Conservation (phyloP, 768 basidiomycete genomes). For the Ramaria rubella region DNA sequence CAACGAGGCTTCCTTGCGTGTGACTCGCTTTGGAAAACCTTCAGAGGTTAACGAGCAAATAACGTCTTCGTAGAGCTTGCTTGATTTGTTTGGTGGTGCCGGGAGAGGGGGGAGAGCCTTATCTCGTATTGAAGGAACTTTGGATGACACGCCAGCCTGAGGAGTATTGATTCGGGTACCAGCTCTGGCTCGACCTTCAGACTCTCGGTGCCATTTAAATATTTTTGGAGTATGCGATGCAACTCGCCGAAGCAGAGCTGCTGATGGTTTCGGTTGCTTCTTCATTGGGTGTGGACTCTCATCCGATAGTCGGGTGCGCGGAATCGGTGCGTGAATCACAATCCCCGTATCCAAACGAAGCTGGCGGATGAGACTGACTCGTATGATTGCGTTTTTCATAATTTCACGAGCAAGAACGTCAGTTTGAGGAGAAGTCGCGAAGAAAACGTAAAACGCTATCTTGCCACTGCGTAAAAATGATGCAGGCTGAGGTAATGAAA, state of each 20-base stretch:
- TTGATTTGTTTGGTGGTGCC: slow-evolving; percentile 34
- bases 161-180: neutral
- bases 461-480: slow-evolving; percentile 54
- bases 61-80: slow-evolving; percentile 43
- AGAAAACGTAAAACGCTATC: slow-evolving; percentile 71
- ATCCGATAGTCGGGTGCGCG: slow-evolving; percentile 1
- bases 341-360: slow-evolving; percentile 43
- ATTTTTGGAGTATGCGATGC: neutral
- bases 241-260: neutral
- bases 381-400: slow-evolving; percentile 62
- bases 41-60: slow-evolving; percentile 29
- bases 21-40: slow-evolving; percentile 67
- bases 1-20: slow-evolving; percentile 36
- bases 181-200: slow-evolving; percentile 10
- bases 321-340: neutral
- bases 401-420: slow-evolving; percentile 53
- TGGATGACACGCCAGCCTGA: neutral
- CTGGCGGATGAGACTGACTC: slow-evolving; percentile 58
- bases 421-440: slow-evolving; percentile 55
- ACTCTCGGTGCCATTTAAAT: slow-evolving; percentile 18
- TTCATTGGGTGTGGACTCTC: neutral
- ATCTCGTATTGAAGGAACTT: slow-evolving; percentile 26
- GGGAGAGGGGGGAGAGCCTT: slow-evolving; percentile 23
- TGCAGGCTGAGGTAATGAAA: slow-evolving; percentile 56
- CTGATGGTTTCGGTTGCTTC: neutral